Evolutionary conservation across 176 grass and related monocot genomes (phyloP), one percentile per base, ranked within the genome.

Genomic region (Avena eriantha): DNA sequence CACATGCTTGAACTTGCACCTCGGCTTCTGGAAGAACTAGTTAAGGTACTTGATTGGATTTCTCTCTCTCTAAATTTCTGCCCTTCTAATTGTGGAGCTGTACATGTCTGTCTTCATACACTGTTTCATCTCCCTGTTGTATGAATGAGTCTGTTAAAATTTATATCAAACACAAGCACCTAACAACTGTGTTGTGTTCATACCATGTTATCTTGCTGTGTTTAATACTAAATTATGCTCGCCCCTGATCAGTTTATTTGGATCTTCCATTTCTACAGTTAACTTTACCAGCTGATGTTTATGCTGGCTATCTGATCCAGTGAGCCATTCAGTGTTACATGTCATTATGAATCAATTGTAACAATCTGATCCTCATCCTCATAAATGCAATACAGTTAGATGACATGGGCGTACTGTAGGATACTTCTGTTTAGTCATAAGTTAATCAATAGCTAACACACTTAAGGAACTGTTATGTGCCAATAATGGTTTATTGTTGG

Each of bases 1-100:
- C 92, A 91, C 72, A 99, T 99, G 92, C 94, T 99, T 88, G 97
- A 99, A 92, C 92, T 99, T 81, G 97, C 97, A 87, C 97, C 97
- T 83, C 92, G 94, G 81, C 94, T 99, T 85, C 87, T 99, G 18
- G 97, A 99, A 79, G 97, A 99, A 84, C 83, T 99, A 31, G 84
- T 99, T 71, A 99, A 99, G 94, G 94, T 92, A 83, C 69, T 82
- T 65, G 47, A 43, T 77, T 87, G 61, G 26, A 88, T 31, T 67
- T 77, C 19, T 23, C 39, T 29, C 17, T 78, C 47, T 64, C 60
- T 77, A 46, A 18, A 58, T 79, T 77, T 47, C 3, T 80, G 3
- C 51, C 34, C 36, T 77, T 87, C 49, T 63, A 22, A 43, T 73
- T 45, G 36, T 54, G 76, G 26, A 46, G 9, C 71, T 10, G 15